These are phyloP conservation scores for Apiotrichum veenhuisii DNA, from an alignment of 1,284 basidiomycete genomes.

Conservation along the genomic window DNA sequence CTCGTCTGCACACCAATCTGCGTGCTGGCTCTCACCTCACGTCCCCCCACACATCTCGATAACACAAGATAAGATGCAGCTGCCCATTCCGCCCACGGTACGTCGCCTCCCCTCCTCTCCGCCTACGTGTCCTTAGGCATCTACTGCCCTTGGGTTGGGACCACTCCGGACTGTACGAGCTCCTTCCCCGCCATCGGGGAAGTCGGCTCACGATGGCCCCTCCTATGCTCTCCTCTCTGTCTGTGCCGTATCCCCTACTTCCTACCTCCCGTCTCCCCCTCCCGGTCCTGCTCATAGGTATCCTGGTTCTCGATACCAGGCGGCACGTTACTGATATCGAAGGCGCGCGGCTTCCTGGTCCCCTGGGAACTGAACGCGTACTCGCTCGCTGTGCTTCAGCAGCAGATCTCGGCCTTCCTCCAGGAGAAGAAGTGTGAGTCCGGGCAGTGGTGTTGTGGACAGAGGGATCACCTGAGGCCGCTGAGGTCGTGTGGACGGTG, in stretches of 20 bases:
- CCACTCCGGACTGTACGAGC: no score
- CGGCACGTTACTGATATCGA: no score
- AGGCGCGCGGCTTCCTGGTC: conserved; percentile 2
- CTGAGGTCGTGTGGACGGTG: no score
- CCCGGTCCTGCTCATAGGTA: background rate
- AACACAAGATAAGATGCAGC: background rate
- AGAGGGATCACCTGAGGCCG: no score
- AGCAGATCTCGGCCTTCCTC: background rate
- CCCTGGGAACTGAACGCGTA: background rate
- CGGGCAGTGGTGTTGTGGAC: no score
- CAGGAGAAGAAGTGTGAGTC: background rate
- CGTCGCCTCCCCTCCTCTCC: background rate
- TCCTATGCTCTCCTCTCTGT: no score
- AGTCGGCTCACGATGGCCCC: no score
- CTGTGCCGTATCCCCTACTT: no score
- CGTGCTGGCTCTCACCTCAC: background rate
- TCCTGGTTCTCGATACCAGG: no score
- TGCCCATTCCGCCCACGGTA: background rate
- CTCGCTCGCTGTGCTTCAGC: conserved; percentile 1
- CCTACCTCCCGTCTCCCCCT: background rate
- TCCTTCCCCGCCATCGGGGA: no score
- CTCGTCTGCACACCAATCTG: no score
- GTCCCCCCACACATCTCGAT: background rate
- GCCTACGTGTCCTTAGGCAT: background rate
- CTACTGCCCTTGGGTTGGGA: background rate